Evolutionary conservation across 768 basidiomycete species (phyloP).

Genomic region (Mycena vulgaris): DNA sequence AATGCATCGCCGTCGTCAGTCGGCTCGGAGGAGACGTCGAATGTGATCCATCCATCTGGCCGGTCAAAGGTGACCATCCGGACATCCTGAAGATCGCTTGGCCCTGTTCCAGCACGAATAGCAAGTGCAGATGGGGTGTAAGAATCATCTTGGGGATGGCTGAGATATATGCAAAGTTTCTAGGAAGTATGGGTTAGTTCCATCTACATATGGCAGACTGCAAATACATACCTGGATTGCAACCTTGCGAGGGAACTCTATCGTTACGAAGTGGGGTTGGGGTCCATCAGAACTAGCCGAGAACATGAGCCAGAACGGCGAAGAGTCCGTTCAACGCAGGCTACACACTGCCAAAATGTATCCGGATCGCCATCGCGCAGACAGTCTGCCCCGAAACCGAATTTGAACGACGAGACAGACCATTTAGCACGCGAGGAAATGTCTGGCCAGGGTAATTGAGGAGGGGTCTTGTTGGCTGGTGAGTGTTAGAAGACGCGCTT

Average conservation of each 20-base stretch:
- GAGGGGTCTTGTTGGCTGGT: constrained; percentile 59
- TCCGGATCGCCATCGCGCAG: constrained; percentile 89
- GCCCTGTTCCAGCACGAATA: constrained; percentile 92
- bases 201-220: not conserved
- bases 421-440: constrained; percentile 93
- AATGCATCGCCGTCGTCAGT: constrained; percentile 85
- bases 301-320: constrained; percentile 5
- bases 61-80: constrained; percentile 88
- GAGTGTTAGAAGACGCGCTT: constrained; percentile 32
- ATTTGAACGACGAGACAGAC: constrained; percentile 97
- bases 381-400: constrained; percentile 96
- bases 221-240: constrained; percentile 77
- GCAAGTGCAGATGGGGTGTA: constrained; percentile 95
- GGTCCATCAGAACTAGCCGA: constrained; percentile 87
- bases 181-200: constrained; percentile 47
- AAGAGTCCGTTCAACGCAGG: not conserved
- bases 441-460: constrained; percentile 80
- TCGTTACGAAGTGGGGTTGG: constrained; percentile 95
- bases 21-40: constrained; percentile 86
- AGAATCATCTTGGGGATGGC: constrained; percentile 91
- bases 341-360: constrained; percentile 97
- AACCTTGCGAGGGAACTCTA: constrained; percentile 93
- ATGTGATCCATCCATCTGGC: constrained; percentile 95
- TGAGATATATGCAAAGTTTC: constrained; percentile 91
- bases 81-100: constrained; percentile 94